Percentiles rank a stretch among this genome's conserved stretches.
Conservation (phyloP, 2,329 filamentous ascomycete species). For the Ceratocystis alfenasii region DNA sequence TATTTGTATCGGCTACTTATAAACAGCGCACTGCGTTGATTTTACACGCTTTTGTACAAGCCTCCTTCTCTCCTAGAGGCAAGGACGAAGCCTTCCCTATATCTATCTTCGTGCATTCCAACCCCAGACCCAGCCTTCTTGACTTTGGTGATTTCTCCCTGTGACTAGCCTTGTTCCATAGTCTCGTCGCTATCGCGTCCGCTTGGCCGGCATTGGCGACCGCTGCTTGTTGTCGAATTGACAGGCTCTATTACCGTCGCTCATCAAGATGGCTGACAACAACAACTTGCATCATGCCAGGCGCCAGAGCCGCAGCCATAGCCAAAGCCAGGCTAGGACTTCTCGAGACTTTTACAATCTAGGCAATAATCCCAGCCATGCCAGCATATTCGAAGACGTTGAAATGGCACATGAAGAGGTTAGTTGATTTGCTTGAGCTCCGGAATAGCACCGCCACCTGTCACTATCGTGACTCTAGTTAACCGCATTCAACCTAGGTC, state of each 20-base stretch:
- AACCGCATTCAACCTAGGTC: conserved; percentile 35
- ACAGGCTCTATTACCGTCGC: background rate
- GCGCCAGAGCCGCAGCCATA: background rate
- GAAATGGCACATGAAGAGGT: conserved; percentile 98
- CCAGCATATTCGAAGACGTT: conserved; percentile 85
- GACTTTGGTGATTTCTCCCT: too few species aligned
- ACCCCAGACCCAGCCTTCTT: too few species aligned
- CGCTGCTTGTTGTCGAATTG: background rate
- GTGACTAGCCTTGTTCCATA: too few species aligned
- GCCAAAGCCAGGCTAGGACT: background rate
- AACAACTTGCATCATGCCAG: background rate
- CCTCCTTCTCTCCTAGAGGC: too few species aligned
- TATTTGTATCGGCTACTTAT: too few species aligned
- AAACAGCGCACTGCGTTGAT: too few species aligned
- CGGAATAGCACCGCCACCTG: background rate
- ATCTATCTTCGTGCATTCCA: too few species aligned
- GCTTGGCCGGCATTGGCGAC: background rate
- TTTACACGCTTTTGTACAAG: too few species aligned
- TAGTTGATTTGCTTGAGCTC: conserved; percentile 16
- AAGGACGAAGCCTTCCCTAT: too few species aligned
- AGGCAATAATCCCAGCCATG: conserved; percentile 52
- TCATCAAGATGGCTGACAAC: background rate
- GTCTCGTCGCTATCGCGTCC: too few species aligned
- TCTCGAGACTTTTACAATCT: conserved; percentile 14
- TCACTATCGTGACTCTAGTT: too few species aligned